Conservation (phyloP, 768 basidiomycete species). For the Hericium erinaceus region DNA sequence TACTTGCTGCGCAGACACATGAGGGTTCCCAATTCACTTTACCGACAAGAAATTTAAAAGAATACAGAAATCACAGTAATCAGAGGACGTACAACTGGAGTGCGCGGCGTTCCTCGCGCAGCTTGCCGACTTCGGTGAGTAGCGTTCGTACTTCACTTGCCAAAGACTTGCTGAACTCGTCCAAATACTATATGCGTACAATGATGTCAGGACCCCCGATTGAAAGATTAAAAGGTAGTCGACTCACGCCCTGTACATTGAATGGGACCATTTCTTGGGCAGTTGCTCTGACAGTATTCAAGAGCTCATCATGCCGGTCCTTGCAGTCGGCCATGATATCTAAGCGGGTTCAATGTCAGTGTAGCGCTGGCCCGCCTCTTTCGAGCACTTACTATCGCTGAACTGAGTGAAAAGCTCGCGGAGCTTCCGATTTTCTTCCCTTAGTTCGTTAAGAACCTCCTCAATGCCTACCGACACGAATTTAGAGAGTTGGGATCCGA, state of each 20-base stretch:
- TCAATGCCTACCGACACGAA: constrained; percentile 38
- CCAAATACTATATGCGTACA: constrained; percentile 49
- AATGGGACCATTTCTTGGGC: constrained; percentile 72
- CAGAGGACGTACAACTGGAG: constrained; percentile 62
- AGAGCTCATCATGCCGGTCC: constrained; percentile 56
- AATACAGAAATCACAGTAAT: neutral
- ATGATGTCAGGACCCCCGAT: neutral
- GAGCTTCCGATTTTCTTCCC: constrained; percentile 50
- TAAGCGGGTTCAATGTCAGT: constrained; percentile 18
- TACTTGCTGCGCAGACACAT: constrained; percentile 66
- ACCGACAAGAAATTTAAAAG: neutral
- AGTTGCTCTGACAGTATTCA: constrained; percentile 59
- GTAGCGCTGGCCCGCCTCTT: too few relatives aligned
- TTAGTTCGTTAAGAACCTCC: constrained; percentile 48
- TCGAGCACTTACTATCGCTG: constrained; percentile 41
- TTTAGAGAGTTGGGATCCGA: constrained; percentile 8
- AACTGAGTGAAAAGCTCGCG: constrained; percentile 44
- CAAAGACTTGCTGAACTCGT: constrained; percentile 80
- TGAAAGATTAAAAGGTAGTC: neutral
- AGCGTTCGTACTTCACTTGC: constrained; percentile 79
- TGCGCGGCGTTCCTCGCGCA: constrained; percentile 69
- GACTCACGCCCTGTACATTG: constrained; percentile 73
- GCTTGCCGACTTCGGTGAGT: constrained; percentile 72
- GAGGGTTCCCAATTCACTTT: constrained; percentile 70
- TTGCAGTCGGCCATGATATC: constrained; percentile 61